Percentiles rank a stretch among this genome's conserved stretches.
These are phyloP conservation scores for Edaphochlamys debaryana DNA, from an alignment of 139 green algal genomes.

Conservation along the genomic window DNA sequence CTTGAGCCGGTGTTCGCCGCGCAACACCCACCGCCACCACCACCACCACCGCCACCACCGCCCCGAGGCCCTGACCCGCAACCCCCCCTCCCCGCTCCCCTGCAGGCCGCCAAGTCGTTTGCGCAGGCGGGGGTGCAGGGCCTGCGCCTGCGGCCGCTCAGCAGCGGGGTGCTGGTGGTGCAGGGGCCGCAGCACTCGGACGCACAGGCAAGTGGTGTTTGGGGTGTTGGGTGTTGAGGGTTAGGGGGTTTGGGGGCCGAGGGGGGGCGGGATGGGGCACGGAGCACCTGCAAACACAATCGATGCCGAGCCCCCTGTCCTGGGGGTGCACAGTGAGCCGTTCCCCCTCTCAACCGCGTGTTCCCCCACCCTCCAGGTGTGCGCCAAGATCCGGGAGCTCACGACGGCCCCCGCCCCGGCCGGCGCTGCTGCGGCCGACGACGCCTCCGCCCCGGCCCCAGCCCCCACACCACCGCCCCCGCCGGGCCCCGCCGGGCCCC, in stretches of 20 bases:
- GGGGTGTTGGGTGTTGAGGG: too few species aligned
- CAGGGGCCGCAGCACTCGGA: constrained; percentile 70
- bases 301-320: too few species aligned
- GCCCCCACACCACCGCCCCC: neutral
- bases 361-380: constrained; percentile 4
- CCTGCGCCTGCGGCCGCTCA: constrained; percentile 63
- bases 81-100: neutral
- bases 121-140: constrained; percentile 44
- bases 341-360: neutral
- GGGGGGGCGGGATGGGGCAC: too few species aligned
- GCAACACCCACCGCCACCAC: too few species aligned
- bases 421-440: neutral
- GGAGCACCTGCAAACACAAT: too few species aligned
- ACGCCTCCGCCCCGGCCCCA: neutral
- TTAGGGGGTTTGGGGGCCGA: too few species aligned
- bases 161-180: constrained; percentile 78
- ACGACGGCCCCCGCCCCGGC: neutral
- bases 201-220: too few species aligned
- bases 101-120: constrained; percentile 63
- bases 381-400: constrained; percentile 27
- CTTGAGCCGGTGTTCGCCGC: too few species aligned
- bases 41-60: too few species aligned
- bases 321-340: too few species aligned
- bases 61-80: neutral
- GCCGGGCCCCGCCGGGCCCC: neutral